Percentiles rank a stretch among this genome's conserved stretches.
phyloP scores from a whole-genome alignment of 176 grass and related monocot genomes.

The Puya raimondii region DNA sequence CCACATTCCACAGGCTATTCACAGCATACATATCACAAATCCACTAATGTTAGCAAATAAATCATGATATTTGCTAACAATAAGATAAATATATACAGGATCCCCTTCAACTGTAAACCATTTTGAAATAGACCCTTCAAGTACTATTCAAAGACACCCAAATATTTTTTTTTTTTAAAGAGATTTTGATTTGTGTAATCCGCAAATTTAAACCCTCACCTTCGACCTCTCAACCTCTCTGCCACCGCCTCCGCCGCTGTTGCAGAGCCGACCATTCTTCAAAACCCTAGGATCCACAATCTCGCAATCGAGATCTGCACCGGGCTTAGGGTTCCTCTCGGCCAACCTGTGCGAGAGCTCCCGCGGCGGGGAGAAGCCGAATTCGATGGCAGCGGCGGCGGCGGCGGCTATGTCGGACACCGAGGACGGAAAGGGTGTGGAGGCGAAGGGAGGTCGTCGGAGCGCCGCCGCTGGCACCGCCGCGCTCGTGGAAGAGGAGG shows the following conservation, averaged over 20 bases:
- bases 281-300: slow-evolving; percentile 4
- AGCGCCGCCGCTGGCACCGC: too few relatives aligned
- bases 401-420: too few relatives aligned
- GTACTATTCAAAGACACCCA: neutral
- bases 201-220: slow-evolving; percentile 23
- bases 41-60: too few relatives aligned
- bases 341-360: slow-evolving; percentile 36
- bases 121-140: neutral
- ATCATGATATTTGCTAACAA: too few relatives aligned
- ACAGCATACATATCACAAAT: too few relatives aligned
- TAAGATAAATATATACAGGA: too few relatives aligned
- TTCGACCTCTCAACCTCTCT: slow-evolving; percentile 57
- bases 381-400: neutral
- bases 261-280: neutral
- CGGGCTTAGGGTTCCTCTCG: neutral
- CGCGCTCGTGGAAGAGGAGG: too few relatives aligned
- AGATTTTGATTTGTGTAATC: neutral
- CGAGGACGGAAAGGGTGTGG: neutral
- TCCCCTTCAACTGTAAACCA: too few relatives aligned
- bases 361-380: slow-evolving; percentile 45
- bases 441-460: too few relatives aligned
- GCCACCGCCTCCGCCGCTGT: slow-evolving; percentile 14
- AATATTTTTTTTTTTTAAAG: neutral
- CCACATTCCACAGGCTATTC: too few relatives aligned
- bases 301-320: neutral